These are phyloP conservation scores for Pichia occidentalis DNA, from an alignment of 805 yeast genomes.

Conservation along the genomic window DNA sequence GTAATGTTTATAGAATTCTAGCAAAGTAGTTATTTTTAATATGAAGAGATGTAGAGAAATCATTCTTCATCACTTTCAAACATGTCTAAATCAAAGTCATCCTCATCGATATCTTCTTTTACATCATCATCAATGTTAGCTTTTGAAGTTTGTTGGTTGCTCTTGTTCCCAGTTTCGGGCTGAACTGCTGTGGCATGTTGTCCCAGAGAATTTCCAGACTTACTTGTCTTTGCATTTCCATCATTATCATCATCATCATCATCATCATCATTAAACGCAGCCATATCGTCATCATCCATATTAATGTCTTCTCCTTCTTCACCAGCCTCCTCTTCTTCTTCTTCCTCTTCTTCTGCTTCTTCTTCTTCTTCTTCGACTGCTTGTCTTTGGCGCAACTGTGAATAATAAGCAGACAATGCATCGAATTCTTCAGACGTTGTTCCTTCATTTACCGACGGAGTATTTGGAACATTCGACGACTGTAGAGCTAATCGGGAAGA, in stretches of 20 bases:
- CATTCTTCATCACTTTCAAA: slow-evolving; percentile 12
- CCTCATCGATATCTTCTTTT: slow-evolving; percentile 11
- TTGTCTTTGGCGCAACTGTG: slow-evolving; percentile 65
- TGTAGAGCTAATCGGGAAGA: not conserved
- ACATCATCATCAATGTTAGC: slow-evolving; percentile 8
- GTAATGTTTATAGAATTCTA: no score
- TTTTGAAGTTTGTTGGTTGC: slow-evolving; percentile 8
- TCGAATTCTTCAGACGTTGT: slow-evolving; percentile 61
- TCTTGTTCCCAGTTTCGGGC: slow-evolving; percentile 2
- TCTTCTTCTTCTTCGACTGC: slow-evolving; percentile 58
- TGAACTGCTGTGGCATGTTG: not conserved
- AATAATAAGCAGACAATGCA: slow-evolving; percentile 69
- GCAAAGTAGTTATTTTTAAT: slow-evolving; percentile 6
- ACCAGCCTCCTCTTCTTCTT: slow-evolving; percentile 3
- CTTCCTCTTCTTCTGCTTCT: slow-evolving; percentile 29
- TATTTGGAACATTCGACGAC: no score
- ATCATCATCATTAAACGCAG: slow-evolving; percentile 9
- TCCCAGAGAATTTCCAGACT: no score
- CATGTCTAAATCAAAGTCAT: slow-evolving; percentile 14
- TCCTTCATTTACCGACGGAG: no score
- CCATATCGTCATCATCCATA: slow-evolving; percentile 10
- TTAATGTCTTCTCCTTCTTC: slow-evolving; percentile 5
- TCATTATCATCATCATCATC: slow-evolving; percentile 1
- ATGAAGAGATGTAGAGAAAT: not conserved
- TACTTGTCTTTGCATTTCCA: no score